Evolutionary conservation across 768 basidiomycete genomes (phyloP), one percentile per base, ranked within the genome.

Genomic region (Termitomyces sp.): DNA sequence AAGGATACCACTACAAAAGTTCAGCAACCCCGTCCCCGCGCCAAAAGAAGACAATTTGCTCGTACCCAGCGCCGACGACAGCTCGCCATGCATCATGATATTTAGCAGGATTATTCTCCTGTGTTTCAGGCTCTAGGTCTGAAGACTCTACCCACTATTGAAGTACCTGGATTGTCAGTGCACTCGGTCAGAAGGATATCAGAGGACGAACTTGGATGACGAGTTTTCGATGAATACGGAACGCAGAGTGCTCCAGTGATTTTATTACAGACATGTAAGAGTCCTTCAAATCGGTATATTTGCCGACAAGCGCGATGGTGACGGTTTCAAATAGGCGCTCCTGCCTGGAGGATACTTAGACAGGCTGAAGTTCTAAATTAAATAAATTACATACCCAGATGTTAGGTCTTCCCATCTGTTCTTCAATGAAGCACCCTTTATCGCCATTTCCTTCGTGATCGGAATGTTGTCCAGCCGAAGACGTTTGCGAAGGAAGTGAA

Each of bases 261-360:
- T 99, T 99, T 65, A 85, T 87, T 54, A 99, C 96, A 28, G 90
- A 93, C 92, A 98, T 98, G 69, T 99, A 99, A 26, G 95, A 97
- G 70, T 99, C 96, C 71, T 93, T 91, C 45, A 98, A 77, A 60
- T 93, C 86, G 12, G 94, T 98, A 75, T 99, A 99, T 73, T 99
- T 99, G 44, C 96, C 96, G 15, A 99, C 95, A 50, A 99, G 77
- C 21, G 88, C 93, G 58, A 99, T 89, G 44, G 82, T 83, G 44
- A 97, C 93, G 9, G 81, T 80, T 63, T 98, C 95, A 67, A 88
- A 96, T 5, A 93, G 76, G 40, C 94, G 84, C 68, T 98, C 96
- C 70, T 95, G 92, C n/a, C 96, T 98, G 60, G 32, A 56, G 21
- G 9, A 55, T 12, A 12, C 49, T 60, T 57, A 42, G 46, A 24